These are phyloP conservation scores for Hyphopichia buzzinii DNA, from an alignment of 1,139 yeast genomes.

Conservation along the genomic window DNA sequence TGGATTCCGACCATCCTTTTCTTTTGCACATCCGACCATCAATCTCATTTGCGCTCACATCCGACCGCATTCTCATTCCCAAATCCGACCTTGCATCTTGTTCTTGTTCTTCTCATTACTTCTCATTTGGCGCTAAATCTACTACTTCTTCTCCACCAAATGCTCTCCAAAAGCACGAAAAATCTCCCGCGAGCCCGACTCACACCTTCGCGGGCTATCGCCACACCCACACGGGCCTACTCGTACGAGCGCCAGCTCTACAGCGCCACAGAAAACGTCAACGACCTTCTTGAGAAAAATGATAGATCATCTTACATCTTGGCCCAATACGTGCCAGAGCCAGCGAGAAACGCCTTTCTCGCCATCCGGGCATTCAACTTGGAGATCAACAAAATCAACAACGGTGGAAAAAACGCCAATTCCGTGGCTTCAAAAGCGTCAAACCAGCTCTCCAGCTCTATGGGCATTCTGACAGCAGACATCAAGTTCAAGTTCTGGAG, in stretches of 20 bases:
- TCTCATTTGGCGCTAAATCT: too few species aligned
- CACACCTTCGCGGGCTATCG: too few species aligned
- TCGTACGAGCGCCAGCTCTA: conserved; percentile 21
- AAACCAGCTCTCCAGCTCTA: conserved; percentile 23
- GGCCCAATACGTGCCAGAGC: conserved; percentile 68
- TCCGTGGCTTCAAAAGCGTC: conserved; percentile 34
- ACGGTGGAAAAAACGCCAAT: conserved; percentile 37
- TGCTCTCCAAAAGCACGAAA: too few species aligned
- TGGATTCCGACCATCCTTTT: too few species aligned
- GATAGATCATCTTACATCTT: conserved; percentile 69
- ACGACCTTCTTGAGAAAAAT: conserved; percentile 35
- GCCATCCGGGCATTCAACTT: conserved; percentile 69
- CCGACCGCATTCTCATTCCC: too few species aligned
- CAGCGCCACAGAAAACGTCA: conserved; percentile 45
- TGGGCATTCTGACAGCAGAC: conserved; percentile 49
- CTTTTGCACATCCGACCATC: too few species aligned
- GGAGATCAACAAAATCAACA: conserved; percentile 62
- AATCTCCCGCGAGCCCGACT: too few species aligned
- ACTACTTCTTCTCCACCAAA: too few species aligned
- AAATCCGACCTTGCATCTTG: too few species aligned
- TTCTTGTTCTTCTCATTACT: too few species aligned
- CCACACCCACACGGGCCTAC: too few species aligned
- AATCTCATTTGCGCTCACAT: too few species aligned
- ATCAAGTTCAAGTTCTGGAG: conserved; percentile 64
- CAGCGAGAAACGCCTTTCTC: conserved; percentile 61